Base-by-base conservation (phyloP, 1,284 basidiomycete species). In the Pholiota adiposa region DNA sequence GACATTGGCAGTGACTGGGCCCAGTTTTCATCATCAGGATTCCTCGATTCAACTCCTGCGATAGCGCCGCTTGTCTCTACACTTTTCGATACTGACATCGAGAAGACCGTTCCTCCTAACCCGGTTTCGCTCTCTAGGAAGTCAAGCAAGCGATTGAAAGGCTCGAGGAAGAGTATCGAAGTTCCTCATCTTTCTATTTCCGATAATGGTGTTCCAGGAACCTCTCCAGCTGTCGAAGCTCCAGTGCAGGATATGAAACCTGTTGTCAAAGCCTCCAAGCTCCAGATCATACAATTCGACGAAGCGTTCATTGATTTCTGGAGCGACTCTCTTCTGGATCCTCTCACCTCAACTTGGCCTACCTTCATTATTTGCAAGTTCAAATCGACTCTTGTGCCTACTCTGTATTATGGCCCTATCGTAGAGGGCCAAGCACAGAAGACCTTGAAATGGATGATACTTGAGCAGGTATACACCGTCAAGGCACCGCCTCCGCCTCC, bases 261-360 rank as follows among this genome's bases (percentile, higher is more conserved):
- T 16, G 54, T 74, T 44, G 78, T 79, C 18, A 82, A 74, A 67
- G 75, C 80, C 18, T 77, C 79, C 0, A 70, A 74, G 11, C 73
- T 87, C 4, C 76, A 79, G 21, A 62, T 83, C 33, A 72, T 85
- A n/a, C 80, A 85, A 62, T 69, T 92, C 5, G 90, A 92, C 66
- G 89, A 92, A 68, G 88, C 88, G 1, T 92, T 92, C 69, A 73
- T 90, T 57, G 90, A 92, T 70, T 91, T 90, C 68, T 92, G 89
- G 88, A 81, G 79, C 53, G 89, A 92, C 65, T 82, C 87, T 1
- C 67, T 91, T 18, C 72, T 85, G 8, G 89, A 92, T 64, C 84
- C 88, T 9, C 81, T 90, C 60, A 76, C 86, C 0, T 70, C 78
- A 0, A 70, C 75, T 33, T 90, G 86, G 88, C 89, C 89, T 6